phyloP scores from a whole-genome alignment of 129 eudicot genomes.

The Oenanthe sinensis region DNA sequence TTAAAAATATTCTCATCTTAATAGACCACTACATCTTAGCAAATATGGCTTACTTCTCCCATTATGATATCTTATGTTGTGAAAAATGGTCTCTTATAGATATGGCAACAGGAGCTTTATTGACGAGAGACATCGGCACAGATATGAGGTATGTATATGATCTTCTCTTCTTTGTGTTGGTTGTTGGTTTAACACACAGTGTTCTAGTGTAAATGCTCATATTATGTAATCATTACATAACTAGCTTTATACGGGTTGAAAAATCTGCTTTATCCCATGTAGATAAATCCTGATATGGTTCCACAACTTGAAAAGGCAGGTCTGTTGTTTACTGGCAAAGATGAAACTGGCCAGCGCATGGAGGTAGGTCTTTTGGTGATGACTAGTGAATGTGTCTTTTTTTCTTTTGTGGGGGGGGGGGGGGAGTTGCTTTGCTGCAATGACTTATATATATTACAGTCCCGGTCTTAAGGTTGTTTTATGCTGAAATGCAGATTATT shows the following conservation, averaged over 20 bases:
- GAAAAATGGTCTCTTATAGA: constrained; percentile 38
- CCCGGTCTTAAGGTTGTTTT: neutral
- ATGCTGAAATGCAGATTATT: constrained; percentile 42
- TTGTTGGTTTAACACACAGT: neutral
- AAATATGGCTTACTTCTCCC: neutral
- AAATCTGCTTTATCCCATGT: neutral
- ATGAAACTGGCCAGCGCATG: constrained; percentile 89
- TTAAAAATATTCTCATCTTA: neutral
- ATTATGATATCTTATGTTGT: neutral
- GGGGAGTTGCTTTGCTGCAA: neutral
- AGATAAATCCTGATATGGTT: constrained; percentile 94
- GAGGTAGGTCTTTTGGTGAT: constrained; percentile 38
- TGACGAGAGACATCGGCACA: constrained; percentile 94
- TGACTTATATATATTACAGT: neutral
- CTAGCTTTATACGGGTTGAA: neutral
- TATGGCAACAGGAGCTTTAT: constrained; percentile 60
- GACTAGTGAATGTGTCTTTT: neutral
- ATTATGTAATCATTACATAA: neutral
- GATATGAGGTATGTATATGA: constrained; percentile 65
- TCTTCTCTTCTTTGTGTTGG: neutral
- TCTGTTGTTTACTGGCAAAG: constrained; percentile 81
- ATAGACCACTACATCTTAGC: neutral
- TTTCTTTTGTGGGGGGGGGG: neutral
- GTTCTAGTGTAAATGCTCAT: neutral
- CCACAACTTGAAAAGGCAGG: constrained; percentile 76